Percentiles rank a stretch among this genome's conserved stretches.
Evolutionary conservation across 1,284 basidiomycete species (phyloP).

Genomic region (Cryptococcus jaspeensis): DNA sequence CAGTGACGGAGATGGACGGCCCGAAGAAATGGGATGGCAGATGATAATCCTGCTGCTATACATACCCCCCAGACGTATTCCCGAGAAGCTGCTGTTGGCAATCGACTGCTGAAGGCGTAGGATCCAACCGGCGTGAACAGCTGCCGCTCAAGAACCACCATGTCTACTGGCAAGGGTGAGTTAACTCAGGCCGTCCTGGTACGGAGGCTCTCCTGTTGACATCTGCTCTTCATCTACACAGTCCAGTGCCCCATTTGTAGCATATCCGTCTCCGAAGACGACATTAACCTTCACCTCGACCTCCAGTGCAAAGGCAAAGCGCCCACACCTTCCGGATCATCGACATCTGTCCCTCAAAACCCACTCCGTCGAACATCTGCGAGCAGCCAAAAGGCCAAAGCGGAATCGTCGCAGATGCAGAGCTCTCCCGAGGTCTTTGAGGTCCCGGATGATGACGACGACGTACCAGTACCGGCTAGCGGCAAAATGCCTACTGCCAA

Average conservation of each 20-base stretch:
- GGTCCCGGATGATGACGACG: neutral
- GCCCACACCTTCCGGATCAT: neutral
- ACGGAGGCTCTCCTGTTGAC: no score
- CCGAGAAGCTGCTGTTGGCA: no score
- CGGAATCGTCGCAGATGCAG: neutral
- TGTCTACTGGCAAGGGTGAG: no score
- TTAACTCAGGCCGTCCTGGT: no score
- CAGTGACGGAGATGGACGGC: no score
- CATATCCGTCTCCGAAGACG: constrained; percentile 27
- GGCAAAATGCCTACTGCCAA: neutral
- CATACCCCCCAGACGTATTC: no score
- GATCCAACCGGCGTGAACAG: no score
- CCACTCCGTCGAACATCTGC: neutral
- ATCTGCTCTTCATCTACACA: neutral
- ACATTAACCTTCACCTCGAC: constrained; percentile 52
- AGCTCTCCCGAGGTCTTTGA: neutral
- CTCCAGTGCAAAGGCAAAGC: constrained; percentile 31
- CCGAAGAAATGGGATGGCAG: no score
- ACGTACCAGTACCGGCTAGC: neutral
- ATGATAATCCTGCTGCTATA: no score
- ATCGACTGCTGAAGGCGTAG: no score
- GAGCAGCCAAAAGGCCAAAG: neutral
- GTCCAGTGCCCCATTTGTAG: constrained; percentile 50
- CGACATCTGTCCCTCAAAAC: neutral
- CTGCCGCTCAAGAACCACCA: no score